These are phyloP conservation scores for Pontederia paniculata DNA, from an alignment of 176 grass and related monocot genomes.

Conservation along the genomic window DNA sequence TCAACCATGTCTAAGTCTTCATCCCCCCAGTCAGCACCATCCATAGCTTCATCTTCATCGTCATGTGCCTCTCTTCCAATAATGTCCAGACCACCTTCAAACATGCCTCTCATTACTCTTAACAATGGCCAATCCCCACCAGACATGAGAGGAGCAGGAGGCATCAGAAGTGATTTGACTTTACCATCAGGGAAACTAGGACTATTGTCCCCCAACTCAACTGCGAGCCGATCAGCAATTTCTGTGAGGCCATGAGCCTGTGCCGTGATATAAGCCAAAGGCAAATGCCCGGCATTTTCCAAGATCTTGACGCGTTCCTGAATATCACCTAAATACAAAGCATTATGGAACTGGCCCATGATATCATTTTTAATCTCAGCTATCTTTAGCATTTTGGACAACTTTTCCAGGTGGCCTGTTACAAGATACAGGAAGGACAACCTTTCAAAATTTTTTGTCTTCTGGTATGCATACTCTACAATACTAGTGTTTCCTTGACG, in stretches of 20 bases:
- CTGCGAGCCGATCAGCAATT: conserved; percentile 59
- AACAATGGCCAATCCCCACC: conserved; percentile 88
- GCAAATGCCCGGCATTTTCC: conserved; percentile 81
- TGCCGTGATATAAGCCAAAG: conserved; percentile 88
- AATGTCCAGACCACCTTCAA: conserved; percentile 70
- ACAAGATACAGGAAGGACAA: conserved; percentile 87
- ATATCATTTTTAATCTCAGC: conserved; percentile 72
- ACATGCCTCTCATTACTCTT: conserved; percentile 83
- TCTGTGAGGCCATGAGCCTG: conserved; percentile 77
- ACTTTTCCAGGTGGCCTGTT: conserved; percentile 69
- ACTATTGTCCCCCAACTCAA: conserved; percentile 80
- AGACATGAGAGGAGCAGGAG: conserved; percentile 53
- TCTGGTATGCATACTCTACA: conserved; percentile 85
- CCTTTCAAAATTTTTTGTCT: conserved; percentile 89
- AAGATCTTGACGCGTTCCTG: conserved; percentile 76
- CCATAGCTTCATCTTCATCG: conserved; percentile 59
- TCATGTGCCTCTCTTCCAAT: conserved; percentile 47
- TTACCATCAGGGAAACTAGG: conserved; percentile 68
- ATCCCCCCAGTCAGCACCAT: conserved; percentile 79
- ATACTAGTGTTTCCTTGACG: conserved; percentile 83
- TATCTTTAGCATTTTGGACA: conserved; percentile 75
- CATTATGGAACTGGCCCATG: conserved; percentile 90
- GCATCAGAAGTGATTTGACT: conserved; percentile 49
- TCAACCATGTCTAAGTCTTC: conserved; percentile 83
- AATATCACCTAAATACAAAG: conserved; percentile 81